Evolutionary conservation across 148 eudicot species (phyloP).

Genomic region (Camellia japonica): DNA sequence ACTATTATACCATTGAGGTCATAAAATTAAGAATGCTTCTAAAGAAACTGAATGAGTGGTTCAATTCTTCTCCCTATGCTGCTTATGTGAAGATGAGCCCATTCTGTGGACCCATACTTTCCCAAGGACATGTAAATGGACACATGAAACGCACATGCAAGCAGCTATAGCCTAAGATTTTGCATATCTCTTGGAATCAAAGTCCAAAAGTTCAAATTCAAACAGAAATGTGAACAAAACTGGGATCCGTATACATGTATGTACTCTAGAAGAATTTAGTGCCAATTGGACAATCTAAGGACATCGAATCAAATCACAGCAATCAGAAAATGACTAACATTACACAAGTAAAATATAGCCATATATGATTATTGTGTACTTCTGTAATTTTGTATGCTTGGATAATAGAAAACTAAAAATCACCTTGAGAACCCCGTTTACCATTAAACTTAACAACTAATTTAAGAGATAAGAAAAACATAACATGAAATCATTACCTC

Average conservation of each 20-base stretch:
- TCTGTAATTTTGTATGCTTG: neutral
- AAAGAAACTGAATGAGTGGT: neutral
- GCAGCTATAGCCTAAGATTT: neutral
- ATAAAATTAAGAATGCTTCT: neutral
- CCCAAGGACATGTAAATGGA: neutral
- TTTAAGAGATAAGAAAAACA: slow-evolving; percentile 7
- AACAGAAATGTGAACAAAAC: neutral
- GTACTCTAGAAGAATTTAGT: neutral
- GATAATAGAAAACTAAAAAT: neutral
- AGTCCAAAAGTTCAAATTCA: neutral
- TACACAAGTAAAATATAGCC: neutral
- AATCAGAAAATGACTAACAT: neutral
- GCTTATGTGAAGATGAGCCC: neutral
- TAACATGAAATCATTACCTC: slow-evolving; percentile 30
- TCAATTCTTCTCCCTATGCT: neutral
- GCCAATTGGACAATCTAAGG: neutral
- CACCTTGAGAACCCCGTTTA: neutral
- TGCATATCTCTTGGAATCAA: neutral
- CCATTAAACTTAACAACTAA: neutral
- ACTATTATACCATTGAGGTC: neutral
- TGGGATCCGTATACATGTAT: neutral
- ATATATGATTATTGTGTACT: neutral
- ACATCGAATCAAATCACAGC: neutral
- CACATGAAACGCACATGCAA: neutral
- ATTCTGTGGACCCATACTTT: neutral